phyloP scores from a whole-genome alignment of 2,329 filamentous ascomycete genomes.

The Trichophyton schoenleinii region DNA sequence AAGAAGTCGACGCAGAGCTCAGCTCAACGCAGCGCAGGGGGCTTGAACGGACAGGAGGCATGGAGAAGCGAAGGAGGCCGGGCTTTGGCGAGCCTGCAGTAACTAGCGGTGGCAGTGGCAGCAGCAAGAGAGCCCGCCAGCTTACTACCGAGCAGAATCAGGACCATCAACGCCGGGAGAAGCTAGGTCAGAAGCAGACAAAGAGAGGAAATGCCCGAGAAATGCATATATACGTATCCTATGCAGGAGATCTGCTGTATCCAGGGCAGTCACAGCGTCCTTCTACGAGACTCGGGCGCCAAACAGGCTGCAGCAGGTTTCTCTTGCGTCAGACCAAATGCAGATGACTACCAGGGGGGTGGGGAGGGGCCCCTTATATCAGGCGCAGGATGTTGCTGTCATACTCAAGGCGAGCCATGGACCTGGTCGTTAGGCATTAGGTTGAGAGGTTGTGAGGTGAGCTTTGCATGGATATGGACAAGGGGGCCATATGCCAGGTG shows the following conservation, averaged over 20 bases:
- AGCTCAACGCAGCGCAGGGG: background rate
- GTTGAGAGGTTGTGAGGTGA: constrained; percentile 16
- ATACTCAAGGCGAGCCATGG: constrained; percentile 36
- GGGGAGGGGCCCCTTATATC: constrained; percentile 37
- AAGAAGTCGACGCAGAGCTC: background rate
- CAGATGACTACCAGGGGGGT: constrained; percentile 41
- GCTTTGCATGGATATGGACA: no score
- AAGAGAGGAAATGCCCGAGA: constrained; percentile 14
- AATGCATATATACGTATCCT: constrained; percentile 24
- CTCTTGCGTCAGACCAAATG: constrained; percentile 37
- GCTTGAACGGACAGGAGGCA: background rate
- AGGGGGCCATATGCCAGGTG: constrained; percentile 30
- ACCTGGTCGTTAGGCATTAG: constrained; percentile 34
- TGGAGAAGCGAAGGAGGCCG: background rate
- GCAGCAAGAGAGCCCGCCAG: constrained; percentile 4
- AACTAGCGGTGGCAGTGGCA: background rate
- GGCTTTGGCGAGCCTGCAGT: background rate
- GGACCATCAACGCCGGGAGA: background rate
- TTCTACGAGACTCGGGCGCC: constrained; percentile 35
- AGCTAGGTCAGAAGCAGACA: constrained; percentile 14
- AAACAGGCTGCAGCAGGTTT: constrained; percentile 40
- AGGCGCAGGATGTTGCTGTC: constrained; percentile 35
- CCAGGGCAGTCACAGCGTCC: constrained; percentile 35
- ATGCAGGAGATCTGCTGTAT: constrained; percentile 37
- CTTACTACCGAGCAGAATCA: background rate